phyloP scores from a whole-genome alignment of 148 eudicot species.

The Beta vulgaris region DNA sequence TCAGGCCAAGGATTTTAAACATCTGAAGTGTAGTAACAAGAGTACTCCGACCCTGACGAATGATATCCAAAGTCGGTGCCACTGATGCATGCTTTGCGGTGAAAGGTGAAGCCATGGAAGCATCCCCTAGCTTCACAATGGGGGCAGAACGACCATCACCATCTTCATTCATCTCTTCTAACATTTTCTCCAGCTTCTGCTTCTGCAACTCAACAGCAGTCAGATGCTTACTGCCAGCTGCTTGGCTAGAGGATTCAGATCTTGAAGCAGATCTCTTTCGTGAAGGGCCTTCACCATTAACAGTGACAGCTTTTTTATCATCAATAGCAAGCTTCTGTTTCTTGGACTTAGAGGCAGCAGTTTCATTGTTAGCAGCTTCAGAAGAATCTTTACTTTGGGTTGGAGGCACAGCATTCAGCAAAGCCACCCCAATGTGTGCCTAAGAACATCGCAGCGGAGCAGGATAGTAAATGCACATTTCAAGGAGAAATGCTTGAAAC shows the following conservation, averaged over 20 bases:
- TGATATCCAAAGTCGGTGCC: slow-evolving; percentile 71
- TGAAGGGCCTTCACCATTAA: slow-evolving; percentile 58
- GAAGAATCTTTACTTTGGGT: slow-evolving; percentile 38
- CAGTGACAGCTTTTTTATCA: slow-evolving; percentile 32
- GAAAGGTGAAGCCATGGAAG: slow-evolving; percentile 99
- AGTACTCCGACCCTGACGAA: slow-evolving; percentile 93
- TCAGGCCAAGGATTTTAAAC: slow-evolving; percentile 94
- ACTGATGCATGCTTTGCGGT: slow-evolving; percentile 95
- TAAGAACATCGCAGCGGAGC: slow-evolving; percentile 24
- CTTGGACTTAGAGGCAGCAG: slow-evolving; percentile 49
- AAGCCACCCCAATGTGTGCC: slow-evolving; percentile 95
- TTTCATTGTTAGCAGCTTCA: slow-evolving; percentile 47
- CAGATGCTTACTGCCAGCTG: slow-evolving; percentile 53
- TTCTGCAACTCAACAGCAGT: slow-evolving; percentile 73
- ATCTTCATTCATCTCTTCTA: slow-evolving; percentile 85
- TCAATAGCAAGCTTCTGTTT: slow-evolving; percentile 55
- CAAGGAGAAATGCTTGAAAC: neutral
- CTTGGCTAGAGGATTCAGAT: slow-evolving; percentile 42
- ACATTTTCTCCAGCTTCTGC: slow-evolving; percentile 74
- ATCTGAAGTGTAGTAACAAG: slow-evolving; percentile 93
- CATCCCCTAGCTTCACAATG: slow-evolving; percentile 86
- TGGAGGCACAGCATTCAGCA: slow-evolving; percentile 78
- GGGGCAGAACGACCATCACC: slow-evolving; percentile 84
- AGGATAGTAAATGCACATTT: neutral
- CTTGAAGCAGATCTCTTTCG: slow-evolving; percentile 39